Base-by-base conservation (phyloP, 2,329 filamentous ascomycete species). In the Xylaria sp. region DNA sequence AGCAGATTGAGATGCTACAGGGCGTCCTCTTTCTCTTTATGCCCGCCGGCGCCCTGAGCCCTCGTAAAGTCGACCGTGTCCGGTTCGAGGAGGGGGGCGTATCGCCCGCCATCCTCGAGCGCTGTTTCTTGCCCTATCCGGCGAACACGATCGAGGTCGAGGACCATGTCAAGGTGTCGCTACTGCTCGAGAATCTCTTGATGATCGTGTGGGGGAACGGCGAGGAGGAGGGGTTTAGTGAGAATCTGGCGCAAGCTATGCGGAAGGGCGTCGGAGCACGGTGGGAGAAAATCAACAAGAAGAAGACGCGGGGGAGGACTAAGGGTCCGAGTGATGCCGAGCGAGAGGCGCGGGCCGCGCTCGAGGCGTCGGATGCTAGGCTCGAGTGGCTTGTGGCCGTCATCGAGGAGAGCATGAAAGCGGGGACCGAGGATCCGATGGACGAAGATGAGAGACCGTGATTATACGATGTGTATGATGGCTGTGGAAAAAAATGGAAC, bases 151-250 rank as follows among this genome's bases (percentile, higher is more conserved):
- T 85, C 14, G 84, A 83, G 6, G 78, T 86, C 0, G 85, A 88
- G 21, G 91, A 93, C 70, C 94, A 96, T 73, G 89, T 90, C 32
- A 92, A 92, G 77, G 83, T 94, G 45, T 90, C 90, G 1, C 79
- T 94, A 9, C 78, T 92, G 34, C 81, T 93, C 0, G 93, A 95
- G 79, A 84, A 84, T 1, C 79, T 93, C 58, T 75, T 93, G 34
- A 84, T 89, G 54, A 80, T 89, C 6, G 78, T 86, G 2, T 85
- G 82, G 79, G 64, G 66, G 2, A 74, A 76, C 30, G 78, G 79
- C 12, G 62, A 47, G 17, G 21, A 74, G 21, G 70, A 82, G 12
- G 65, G 68, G 1, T 82, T 83, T 70, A 79, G 78, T 34, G 68
- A 75, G 0, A 69, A 70, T 3, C 75, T 88, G 17, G 76, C 75